Base-by-base conservation (phyloP, 345 rosid species). In the Citrus maxima region DNA sequence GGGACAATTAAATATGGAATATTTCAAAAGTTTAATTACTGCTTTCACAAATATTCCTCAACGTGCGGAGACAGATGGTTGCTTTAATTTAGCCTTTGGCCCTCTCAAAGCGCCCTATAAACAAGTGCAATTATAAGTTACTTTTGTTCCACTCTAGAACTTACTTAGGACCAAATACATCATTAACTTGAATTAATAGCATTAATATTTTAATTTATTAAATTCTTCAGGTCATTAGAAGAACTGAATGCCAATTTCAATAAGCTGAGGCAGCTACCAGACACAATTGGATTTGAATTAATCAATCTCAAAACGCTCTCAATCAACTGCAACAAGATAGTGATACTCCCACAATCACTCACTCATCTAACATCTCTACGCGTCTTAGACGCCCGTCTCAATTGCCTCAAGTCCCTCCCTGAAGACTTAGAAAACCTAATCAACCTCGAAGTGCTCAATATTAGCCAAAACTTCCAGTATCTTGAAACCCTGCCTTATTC, bases 231-330 rank as follows among this genome's bases (percentile, higher is more conserved):
- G 82, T 88, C 81, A 30, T 59, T 95, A 64, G 98, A 92, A 86
- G 98, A 95, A 78, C 46, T 95, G 77, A 94, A 92, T 77, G 93
- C 89, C 74, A 95, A 95, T 81, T 95, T 95, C 90, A 93, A 95
- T 92, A 88, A 89, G 91, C 91, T 95, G 10, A 81, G 75, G 16
- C 84, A 64, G 76, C 85, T 95, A 34, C 98, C 98, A 38, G 92
- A 92, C 37, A 87, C 84, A 0, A 85, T 95, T 0, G 98, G 99
- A 35, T 92, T 87, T 46, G 91, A 92, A 73, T 83, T 93, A n/a
- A 62, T 82, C 1, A 90, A 91, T 82, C 84, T 95, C 13, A 92
- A 88, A 75, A 95, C 90, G 77, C 86, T 95, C 4, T 86, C 91
- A 9, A 68, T 95, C 28, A 91, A 93, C 85, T 92, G 96, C 64